Conservation (phyloP, 1,284 basidiomycete genomes). For the Heterobasidion parviporum region DNA sequence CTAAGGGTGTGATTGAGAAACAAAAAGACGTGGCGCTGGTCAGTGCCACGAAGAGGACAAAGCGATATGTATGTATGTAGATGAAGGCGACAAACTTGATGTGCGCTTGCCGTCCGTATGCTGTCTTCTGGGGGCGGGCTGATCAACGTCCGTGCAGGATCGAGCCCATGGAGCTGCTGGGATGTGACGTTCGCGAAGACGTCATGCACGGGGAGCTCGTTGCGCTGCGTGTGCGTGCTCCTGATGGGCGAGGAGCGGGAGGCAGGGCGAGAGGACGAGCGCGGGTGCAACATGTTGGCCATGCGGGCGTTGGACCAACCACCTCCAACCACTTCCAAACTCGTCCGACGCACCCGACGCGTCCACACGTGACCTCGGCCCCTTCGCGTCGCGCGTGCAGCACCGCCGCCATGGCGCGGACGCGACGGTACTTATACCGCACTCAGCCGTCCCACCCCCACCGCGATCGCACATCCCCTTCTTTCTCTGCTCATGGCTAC, state of each 20-base stretch:
- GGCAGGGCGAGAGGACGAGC: conserved; percentile 13
- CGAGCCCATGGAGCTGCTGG: conserved; percentile 14
- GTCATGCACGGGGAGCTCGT: background rate
- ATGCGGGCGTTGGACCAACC: background rate
- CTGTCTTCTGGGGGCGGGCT: conserved; percentile 39
- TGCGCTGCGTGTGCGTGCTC: background rate
- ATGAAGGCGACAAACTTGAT: conserved; percentile 12
- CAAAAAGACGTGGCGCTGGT: background rate
- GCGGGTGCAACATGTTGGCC: conserved; percentile 2
- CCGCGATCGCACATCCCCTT: background rate
- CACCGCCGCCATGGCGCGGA: background rate
- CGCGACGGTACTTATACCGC: background rate
- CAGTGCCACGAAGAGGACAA: background rate
- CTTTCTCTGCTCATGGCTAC: conserved; percentile 6
- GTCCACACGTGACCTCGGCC: background rate
- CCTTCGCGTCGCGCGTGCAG: background rate
- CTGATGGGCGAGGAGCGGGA: conserved; percentile 5
- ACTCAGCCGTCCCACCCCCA: background rate
- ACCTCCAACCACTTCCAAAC: background rate
- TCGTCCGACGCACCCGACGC: background rate
- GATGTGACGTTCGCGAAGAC: conserved; percentile 18
- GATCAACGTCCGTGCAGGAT: conserved; percentile 26
- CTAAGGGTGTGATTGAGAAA: background rate
- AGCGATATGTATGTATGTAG: background rate
- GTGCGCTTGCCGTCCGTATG: conserved; percentile 15